A percentile compares a stretch with the other conserved stretches of the same genome.
These are phyloP conservation scores for Teunomyces stri DNA, from an alignment of 805 yeast genomes.

Conservation along the genomic window DNA sequence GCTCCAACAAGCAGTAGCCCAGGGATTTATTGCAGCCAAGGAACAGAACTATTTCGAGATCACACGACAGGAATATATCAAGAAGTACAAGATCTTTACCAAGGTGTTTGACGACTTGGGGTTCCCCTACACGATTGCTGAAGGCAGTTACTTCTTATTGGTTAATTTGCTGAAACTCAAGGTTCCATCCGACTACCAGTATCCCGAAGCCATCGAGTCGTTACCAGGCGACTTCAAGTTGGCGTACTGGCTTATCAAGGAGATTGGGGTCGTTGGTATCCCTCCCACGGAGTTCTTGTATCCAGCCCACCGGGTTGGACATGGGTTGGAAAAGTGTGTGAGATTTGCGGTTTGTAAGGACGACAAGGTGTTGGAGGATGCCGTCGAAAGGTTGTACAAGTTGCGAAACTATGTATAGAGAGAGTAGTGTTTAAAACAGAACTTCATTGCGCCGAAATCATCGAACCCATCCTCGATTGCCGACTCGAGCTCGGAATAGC, in stretches of 20 bases:
- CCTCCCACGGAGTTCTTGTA: slow-evolving; percentile 96
- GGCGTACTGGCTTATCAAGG: slow-evolving; percentile 91
- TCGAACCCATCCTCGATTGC: slow-evolving; percentile 67
- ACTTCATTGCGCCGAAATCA: slow-evolving; percentile 77
- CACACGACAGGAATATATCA: slow-evolving; percentile 64
- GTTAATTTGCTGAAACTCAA: slow-evolving; percentile 84
- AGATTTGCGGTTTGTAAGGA: slow-evolving; percentile 97
- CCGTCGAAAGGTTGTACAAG: slow-evolving; percentile 69
- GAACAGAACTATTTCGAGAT: slow-evolving; percentile 63
- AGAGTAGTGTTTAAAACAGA: slow-evolving; percentile 41
- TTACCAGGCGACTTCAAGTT: slow-evolving; percentile 83
- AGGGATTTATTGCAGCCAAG: slow-evolving; percentile 64
- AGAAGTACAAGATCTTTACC: slow-evolving; percentile 72
- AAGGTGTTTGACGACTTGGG: slow-evolving; percentile 81
- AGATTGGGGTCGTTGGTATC: slow-evolving; percentile 91
- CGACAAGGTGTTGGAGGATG: slow-evolving; percentile 74
- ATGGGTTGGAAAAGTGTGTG: slow-evolving; percentile 76
- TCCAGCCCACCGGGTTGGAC: slow-evolving; percentile 55
- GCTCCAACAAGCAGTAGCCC: slow-evolving; percentile 86
- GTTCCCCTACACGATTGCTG: slow-evolving; percentile 85
- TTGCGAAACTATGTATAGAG: slow-evolving; percentile 56
- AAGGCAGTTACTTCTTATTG: slow-evolving; percentile 90
- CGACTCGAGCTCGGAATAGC: slow-evolving; percentile 33
- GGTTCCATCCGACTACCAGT: slow-evolving; percentile 68
- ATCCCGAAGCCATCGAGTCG: slow-evolving; percentile 64